phyloP scores from a whole-genome alignment of 768 basidiomycete species.

The Panellus pusillus region DNA sequence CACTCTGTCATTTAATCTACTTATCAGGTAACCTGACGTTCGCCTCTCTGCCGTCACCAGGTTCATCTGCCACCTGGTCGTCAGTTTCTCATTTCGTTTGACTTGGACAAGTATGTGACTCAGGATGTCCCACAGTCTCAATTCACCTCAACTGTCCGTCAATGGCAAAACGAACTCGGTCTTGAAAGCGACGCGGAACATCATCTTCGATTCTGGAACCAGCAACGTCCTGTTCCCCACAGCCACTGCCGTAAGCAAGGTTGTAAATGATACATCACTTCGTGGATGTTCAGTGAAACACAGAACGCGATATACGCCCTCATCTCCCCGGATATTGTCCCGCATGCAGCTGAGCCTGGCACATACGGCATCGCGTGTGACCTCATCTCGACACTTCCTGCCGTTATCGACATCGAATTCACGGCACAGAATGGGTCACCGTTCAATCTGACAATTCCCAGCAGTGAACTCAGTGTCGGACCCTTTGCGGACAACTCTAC shows the following conservation, averaged over 20 bases:
- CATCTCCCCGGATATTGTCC: conserved; percentile 57
- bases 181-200: conserved; percentile 38
- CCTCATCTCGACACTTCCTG: conserved; percentile 45
- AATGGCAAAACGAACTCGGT: conserved; percentile 51
- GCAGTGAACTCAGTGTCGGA: conserved; percentile 56
- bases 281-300: conserved; percentile 1
- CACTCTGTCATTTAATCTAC: conserved; percentile 1
- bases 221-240: conserved; percentile 55
- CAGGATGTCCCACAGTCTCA: conserved; percentile 23
- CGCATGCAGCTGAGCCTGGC: conserved; percentile 50
- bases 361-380: conserved; percentile 57
- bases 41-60: conserved; percentile 38
- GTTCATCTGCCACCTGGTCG: conserved; percentile 42
- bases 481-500: conserved; percentile 51
- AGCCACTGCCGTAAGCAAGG: conserved; percentile 50
- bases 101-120: not conserved
- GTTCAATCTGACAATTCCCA: conserved; percentile 59
- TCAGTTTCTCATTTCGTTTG: conserved; percentile 3
- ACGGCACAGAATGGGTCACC: conserved; percentile 47
- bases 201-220: conserved; percentile 61
- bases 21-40: conserved; percentile 42
- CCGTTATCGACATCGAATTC: conserved; percentile 53
- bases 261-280: conserved; percentile 8
- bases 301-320: conserved; percentile 54
- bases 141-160: conserved; percentile 46